Percentiles rank a stretch among this genome's conserved stretches.
Conservation (phyloP, 2,329 filamentous ascomycete genomes). For the Teratosphaeria viscida region DNA sequence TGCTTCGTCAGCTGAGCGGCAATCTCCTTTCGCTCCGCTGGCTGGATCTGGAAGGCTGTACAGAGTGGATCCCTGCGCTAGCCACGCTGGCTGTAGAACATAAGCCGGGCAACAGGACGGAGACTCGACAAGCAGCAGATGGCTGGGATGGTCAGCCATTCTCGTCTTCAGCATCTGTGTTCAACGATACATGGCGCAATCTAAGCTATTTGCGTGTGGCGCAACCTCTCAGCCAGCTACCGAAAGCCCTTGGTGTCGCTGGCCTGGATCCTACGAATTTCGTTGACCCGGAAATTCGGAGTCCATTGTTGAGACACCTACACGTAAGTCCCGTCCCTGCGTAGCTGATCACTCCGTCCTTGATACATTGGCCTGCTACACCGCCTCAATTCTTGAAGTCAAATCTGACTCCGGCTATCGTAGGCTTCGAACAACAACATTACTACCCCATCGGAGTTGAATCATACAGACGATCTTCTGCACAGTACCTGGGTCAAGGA, state of each 20-base stretch:
- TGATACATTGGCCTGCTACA: too few species aligned
- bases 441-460: background rate
- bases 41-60: constrained; percentile 53
- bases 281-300: background rate
- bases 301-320: background rate
- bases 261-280: background rate
- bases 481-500: constrained; percentile 18
- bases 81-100: constrained; percentile 3
- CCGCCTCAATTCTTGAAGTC: too few species aligned
- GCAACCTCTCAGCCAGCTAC: constrained; percentile 15
- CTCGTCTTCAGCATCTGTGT: constrained; percentile 15
- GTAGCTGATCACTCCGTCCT: too few species aligned
- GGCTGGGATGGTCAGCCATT: background rate
- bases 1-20: constrained; percentile 46
- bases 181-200: constrained; percentile 35
- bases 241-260: constrained; percentile 1
- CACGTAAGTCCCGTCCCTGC: background rate
- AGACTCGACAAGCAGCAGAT: background rate
- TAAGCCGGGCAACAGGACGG: background rate
- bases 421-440: background rate
- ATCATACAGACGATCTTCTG: constrained; percentile 2
- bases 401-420: too few species aligned
- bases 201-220: constrained; percentile 31
- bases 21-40: constrained; percentile 49
- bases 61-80: constrained; percentile 44